Base-by-base conservation (phyloP, 2,329 filamentous ascomycete genomes). In the Cercospora zeina region DNA sequence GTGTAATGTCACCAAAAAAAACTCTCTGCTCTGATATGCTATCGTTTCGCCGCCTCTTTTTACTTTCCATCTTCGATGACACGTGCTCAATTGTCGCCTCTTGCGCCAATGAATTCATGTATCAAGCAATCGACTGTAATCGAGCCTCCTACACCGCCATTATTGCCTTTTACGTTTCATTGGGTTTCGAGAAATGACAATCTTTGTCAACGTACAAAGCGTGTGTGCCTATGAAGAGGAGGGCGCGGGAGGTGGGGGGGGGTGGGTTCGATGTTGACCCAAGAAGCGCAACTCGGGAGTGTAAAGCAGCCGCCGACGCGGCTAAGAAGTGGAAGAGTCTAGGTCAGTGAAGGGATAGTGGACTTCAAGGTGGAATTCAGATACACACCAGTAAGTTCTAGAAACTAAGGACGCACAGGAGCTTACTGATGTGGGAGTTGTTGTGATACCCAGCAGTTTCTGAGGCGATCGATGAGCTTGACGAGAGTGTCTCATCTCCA, bases 1-100 rank as follows among this genome's bases (percentile, higher is more conserved):
- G 58, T 60, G 37, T 60, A 60, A 60, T 60, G 58, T 60, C 58
- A 60, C 50, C 14, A 59, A 37, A 55, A 6, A 59, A 37, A 55
- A 6, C 27, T 60, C 58, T 60, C 58, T 60, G 37, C 58, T 60
- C 58, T 47, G 11, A 60, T 45, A 27, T 27, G 14, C 21, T 4
- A 27, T 37, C 13, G 16, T 14, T 10, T 39, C 54, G n/a, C 34
- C n/a, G 34, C 9, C 8, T 5, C 13, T 13, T 34, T 34, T 34
- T 13, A 4, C 31, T 34, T 34, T 13, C 11, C 11, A 4, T 13
- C 8, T 10, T 34, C 8, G 31, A 8, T 13, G 11, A 4, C 4
- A 10, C 8, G 8, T 34, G 8, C 31, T 34, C 31, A 13, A 10
- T 34, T 34, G 8, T 9, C 11, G 8, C 31, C 11, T 21, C 45